Evolutionary conservation across 139 green algal genomes (phyloP), one percentile per base, ranked within the genome.

Genomic region (Coelastrella sp.): DNA sequence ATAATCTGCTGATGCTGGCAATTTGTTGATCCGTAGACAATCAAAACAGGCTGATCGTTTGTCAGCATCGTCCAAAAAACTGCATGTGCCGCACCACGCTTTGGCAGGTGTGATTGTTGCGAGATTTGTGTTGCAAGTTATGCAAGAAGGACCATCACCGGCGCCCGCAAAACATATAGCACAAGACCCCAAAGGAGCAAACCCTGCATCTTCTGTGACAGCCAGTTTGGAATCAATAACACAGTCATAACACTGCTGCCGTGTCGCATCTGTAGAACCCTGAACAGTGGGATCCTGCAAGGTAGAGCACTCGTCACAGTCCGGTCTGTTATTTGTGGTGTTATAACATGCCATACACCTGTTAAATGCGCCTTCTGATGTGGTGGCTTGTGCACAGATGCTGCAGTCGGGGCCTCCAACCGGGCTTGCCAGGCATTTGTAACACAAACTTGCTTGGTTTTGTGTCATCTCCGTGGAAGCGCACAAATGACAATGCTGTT

Each of bases 301-400:
- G 11, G 32, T 79, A 13, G 61, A 22, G 22, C 83, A 88, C n/a
- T 88, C 83, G 60, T 60, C 20, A 57, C 83, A 88, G 47, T 88
- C 83, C 3, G 66, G 66, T 8, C 20, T 8, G 66, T 88, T 88
- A 17, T 61, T 16, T 19, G 64, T 14, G 16, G 14, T 32, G 20
- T 58, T 60, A 11, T 80, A 88, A 71, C 83, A 88, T n/a, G 83
- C 47, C 23, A 88, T 79, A 71, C 83, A 88, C 11, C 14, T 22
- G 23, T 59, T 19, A n/a, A 79, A 80, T 57, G 83, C 23, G 7
- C 3, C 47, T 5, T 77, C 32, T 13, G 23, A 56, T 7, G 7
- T 54, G 11, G 83, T 78, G 17, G 83, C 65, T 16, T 22, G n/a
- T 3, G 22, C 57, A 20, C 83, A 88, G 5, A 7, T 22, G 22